Evolutionary conservation across 2,329 filamentous ascomycete genomes (phyloP).

Genomic region (Talaromyces marneffei): DNA sequence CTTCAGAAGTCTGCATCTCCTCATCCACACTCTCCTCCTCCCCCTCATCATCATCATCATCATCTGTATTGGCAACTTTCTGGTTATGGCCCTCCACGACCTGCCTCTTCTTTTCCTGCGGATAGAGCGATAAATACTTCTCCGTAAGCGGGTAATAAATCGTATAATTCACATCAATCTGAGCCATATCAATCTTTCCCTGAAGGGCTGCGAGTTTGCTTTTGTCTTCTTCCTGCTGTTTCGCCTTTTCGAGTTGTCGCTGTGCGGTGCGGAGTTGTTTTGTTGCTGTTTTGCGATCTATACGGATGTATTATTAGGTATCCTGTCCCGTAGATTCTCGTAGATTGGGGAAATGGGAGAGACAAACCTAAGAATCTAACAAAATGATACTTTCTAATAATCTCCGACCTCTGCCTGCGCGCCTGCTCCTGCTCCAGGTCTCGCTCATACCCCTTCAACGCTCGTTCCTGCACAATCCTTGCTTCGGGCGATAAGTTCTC

Average conservation of each 20-base stretch:
- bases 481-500: slow-evolving; percentile 49
- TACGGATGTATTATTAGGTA: neutral
- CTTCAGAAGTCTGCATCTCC: slow-evolving; percentile 16
- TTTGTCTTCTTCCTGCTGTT: slow-evolving; percentile 18
- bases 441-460: slow-evolving; percentile 50
- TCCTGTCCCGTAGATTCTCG: neutral
- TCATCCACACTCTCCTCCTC: neutral
- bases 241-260: slow-evolving; percentile 35
- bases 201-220: slow-evolving; percentile 25
- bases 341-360: neutral
- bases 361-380: slow-evolving; percentile 55
- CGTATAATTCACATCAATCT: slow-evolving; percentile 58
- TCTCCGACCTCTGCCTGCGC: slow-evolving; percentile 47
- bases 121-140: slow-evolving; percentile 55
- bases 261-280: slow-evolving; percentile 32
- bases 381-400: slow-evolving; percentile 60
- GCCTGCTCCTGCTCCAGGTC: slow-evolving; percentile 48
- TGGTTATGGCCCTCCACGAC: slow-evolving; percentile 14
- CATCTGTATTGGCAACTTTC: neutral
- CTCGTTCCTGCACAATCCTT: slow-evolving; percentile 55
- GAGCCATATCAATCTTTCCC: slow-evolving; percentile 42
- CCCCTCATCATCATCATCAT: neutral
- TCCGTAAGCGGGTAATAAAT: slow-evolving; percentile 56
- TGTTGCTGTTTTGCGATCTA: slow-evolving; percentile 40
- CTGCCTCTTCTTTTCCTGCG: slow-evolving; percentile 28